phyloP scores from a whole-genome alignment of 2,329 filamentous ascomycete species.

The Ophiocordyceps unilateralis region DNA sequence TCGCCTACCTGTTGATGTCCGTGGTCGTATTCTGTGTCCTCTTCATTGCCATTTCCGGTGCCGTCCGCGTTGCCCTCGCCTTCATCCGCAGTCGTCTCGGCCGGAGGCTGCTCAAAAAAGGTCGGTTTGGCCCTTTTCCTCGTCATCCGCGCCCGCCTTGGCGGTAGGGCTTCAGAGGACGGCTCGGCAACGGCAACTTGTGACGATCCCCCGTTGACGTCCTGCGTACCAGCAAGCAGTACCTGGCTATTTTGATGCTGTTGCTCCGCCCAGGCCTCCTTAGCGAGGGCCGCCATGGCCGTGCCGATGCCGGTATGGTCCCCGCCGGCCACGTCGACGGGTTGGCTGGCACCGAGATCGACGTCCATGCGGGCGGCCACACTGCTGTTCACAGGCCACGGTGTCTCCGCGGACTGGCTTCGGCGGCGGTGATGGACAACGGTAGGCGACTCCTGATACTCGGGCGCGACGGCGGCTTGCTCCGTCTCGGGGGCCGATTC shows the following conservation, averaged over 20 bases:
- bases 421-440: conserved; percentile 9
- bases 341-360: conserved; percentile 4
- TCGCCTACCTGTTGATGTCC: background rate
- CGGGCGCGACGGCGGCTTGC: conserved; percentile 5
- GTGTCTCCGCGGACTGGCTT: conserved; percentile 10
- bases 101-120: conserved; percentile 19
- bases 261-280: conserved; percentile 17
- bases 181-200: conserved; percentile 1
- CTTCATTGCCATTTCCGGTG: conserved; percentile 5
- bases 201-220: conserved; percentile 3
- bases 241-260: conserved; percentile 12
- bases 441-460: conserved; percentile 12
- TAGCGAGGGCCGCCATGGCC: conserved; percentile 14
- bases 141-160: conserved; percentile 15
- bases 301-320: conserved; percentile 11
- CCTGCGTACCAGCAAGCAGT: conserved; percentile 3
- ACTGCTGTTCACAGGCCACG: conserved; percentile 9
- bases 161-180: conserved; percentile 1
- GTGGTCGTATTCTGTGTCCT: background rate
- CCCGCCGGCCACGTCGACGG: background rate
- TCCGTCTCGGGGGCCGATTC: conserved; percentile 5
- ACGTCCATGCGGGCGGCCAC: conserved; percentile 9
- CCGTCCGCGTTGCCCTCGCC: conserved; percentile 1
- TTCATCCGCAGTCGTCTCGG: conserved; percentile 2
- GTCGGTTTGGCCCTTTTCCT: conserved; percentile 32